Conservation (phyloP, 2,329 filamentous ascomycete species). For the Zymoseptoria tritici region DNA sequence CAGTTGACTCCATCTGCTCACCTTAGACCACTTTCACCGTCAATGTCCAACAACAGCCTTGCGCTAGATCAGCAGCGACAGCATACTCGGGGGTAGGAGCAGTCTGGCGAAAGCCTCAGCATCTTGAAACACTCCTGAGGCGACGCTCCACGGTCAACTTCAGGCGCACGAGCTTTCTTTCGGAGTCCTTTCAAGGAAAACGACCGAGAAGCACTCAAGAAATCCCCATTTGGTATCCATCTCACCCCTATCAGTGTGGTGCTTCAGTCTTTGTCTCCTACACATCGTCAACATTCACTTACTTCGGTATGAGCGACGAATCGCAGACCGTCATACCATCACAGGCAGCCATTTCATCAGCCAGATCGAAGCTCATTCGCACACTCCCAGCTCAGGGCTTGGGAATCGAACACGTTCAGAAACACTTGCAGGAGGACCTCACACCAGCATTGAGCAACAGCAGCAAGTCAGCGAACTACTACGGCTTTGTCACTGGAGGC, state of each 20-base stretch:
- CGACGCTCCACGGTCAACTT: no score
- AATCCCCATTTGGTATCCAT: background rate
- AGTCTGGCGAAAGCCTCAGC: no score
- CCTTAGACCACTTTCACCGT: no score
- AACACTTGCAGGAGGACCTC: constrained; percentile 41
- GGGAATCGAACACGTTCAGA: constrained; percentile 36
- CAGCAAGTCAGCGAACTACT: constrained; percentile 62
- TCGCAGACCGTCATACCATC: constrained; percentile 30
- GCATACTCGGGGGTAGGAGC: no score
- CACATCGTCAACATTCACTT: no score
- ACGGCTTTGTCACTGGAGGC: constrained; percentile 83
- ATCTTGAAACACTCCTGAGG: no score
- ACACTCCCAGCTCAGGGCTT: constrained; percentile 35
- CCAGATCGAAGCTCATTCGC: constrained; percentile 30
- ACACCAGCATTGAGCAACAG: constrained; percentile 53
- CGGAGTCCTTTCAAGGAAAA: no score
- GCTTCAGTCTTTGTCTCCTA: background rate
- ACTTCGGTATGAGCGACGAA: background rate
- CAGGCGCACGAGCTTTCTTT: no score
- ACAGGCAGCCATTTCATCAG: constrained; percentile 21
- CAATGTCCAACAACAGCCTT: no score
- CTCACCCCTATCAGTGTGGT: background rate
- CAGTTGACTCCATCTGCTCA: no score
- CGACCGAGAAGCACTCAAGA: no score
- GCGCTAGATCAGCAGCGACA: no score